Percentiles rank a stretch among this genome's conserved stretches.
Conservation (phyloP, 2,329 filamentous ascomycete species). For the Pseudogymnoascus sp. region DNA sequence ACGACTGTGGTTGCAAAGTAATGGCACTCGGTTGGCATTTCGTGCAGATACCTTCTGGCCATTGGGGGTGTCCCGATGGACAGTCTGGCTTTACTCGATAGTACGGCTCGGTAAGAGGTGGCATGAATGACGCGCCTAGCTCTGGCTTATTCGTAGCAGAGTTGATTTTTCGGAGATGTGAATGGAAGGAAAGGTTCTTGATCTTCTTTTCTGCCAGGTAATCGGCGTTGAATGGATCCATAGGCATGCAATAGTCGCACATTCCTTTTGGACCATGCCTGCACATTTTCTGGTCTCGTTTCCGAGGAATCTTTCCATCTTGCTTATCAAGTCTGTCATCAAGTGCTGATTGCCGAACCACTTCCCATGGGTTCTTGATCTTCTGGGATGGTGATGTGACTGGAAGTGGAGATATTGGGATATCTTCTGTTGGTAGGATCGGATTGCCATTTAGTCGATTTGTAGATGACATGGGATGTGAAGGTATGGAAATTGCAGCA, state of each 20-base stretch:
- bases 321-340: constrained; percentile 80
- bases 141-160: constrained; percentile 94
- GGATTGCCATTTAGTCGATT: constrained; percentile 72
- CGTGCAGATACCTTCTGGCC: constrained; percentile 94
- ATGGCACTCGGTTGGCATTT: constrained; percentile 98
- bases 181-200: constrained; percentile 95
- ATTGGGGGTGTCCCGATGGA: constrained; percentile 83
- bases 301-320: constrained; percentile 79
- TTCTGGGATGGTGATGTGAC: constrained; percentile 47
- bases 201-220: constrained; percentile 95
- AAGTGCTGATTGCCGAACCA: constrained; percentile 75
- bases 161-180: constrained; percentile 89
- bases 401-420: constrained; percentile 51
- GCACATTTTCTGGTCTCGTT: constrained; percentile 76
- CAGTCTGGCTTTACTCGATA: constrained; percentile 84
- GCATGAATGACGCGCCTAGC: constrained; percentile 88
- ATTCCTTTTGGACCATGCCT: constrained; percentile 93
- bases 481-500: constrained; percentile 21
- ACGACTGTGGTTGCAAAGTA: constrained; percentile 84
- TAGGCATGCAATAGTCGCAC: constrained; percentile 97
- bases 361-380: constrained; percentile 88
- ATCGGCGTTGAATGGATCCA: constrained; percentile 84
- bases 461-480: constrained; percentile 34
- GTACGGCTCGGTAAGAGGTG: constrained; percentile 84
- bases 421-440: constrained; percentile 58